Conservation (phyloP, 1,284 basidiomycete genomes). For the Melampsora larici-populina region DNA sequence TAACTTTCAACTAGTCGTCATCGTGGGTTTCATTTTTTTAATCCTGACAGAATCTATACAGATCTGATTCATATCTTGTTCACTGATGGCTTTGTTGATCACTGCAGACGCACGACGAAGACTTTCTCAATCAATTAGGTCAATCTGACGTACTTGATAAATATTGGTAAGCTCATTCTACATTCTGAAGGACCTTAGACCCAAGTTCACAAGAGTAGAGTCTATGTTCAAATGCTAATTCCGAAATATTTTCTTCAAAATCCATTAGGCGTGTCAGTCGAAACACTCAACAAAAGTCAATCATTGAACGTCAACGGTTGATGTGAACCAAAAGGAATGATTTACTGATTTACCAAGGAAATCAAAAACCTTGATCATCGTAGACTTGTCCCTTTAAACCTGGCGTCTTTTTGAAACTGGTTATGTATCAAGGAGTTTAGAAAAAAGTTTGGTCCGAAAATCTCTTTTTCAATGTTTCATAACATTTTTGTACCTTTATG, state of each 20-base stretch:
- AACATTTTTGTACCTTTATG: too few species aligned
- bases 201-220: too few species aligned
- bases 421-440: too few species aligned
- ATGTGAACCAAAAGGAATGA: neutral
- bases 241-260: neutral
- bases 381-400: too few species aligned
- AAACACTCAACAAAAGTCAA: slow-evolving; percentile 43
- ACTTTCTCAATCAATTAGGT: slow-evolving; percentile 61
- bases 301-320: slow-evolving; percentile 37
- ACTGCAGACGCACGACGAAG: slow-evolving; percentile 70
- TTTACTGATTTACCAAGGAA: neutral
- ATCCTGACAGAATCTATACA: neutral
- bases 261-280: slow-evolving; percentile 41
- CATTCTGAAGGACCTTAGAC: too few species aligned
- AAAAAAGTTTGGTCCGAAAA: too few species aligned
- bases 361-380: too few species aligned
- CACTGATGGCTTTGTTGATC: neutral
- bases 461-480: too few species aligned
- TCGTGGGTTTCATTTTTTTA: slow-evolving; percentile 60
- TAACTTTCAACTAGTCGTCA: slow-evolving; percentile 96
- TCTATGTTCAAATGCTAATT: neutral
- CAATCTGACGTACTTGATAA: slow-evolving; percentile 43
- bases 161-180: slow-evolving; percentile 25
- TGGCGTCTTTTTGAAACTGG: too few species aligned
- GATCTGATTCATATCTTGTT: neutral